Base-by-base conservation (phyloP, 140 eudicot species). In the Bidens hawaiensis region DNA sequence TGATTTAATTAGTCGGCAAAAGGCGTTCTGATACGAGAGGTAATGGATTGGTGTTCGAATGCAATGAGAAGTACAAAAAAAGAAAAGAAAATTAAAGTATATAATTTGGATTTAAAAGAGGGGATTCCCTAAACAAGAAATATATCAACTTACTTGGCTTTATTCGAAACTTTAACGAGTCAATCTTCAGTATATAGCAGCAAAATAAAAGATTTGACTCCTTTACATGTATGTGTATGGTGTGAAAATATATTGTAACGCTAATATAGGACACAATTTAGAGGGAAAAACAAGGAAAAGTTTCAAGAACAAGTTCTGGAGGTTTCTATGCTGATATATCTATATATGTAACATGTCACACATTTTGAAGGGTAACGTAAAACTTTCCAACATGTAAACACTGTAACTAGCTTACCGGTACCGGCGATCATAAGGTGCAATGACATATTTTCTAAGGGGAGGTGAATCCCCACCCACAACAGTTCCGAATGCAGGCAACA, bases 341-440 rank as follows among this genome's bases (percentile, higher is more conserved):
- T 23, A 5, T n/a, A 54, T 59, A 58, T 56, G 65, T 58, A 38
- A 49, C 7, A 60, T 3, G 4, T 17, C n/a, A 48, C 45, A 56
- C 46, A 33, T 64, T 23, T 45, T 34, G 22, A 64, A 33, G 49
- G 19, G 8, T 17, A 16, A 23, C 23, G 25, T 30, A 73, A 65
- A 55, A 23, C 34, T 4, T 64, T 33, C 4, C 19, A 43, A 21
- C 38, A 45, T 54, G 14, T 6, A 45, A 65, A 51, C 8, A 25
- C 46, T 14, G 62, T 21, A 62, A 63, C 41, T 58, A 57, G 33
- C 73, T 14, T 70, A 80, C 90, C 95, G 62, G 53, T 80, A 86
- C 55, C 95, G 74, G 12, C 95, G 85, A 72, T 86, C 95, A 69
- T 82, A 82, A 10, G 95, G 95, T 26, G 95, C 90, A 69, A 86